phyloP scores from a whole-genome alignment of 2,329 filamentous ascomycete genomes.

The Fusarium subglutinans region DNA sequence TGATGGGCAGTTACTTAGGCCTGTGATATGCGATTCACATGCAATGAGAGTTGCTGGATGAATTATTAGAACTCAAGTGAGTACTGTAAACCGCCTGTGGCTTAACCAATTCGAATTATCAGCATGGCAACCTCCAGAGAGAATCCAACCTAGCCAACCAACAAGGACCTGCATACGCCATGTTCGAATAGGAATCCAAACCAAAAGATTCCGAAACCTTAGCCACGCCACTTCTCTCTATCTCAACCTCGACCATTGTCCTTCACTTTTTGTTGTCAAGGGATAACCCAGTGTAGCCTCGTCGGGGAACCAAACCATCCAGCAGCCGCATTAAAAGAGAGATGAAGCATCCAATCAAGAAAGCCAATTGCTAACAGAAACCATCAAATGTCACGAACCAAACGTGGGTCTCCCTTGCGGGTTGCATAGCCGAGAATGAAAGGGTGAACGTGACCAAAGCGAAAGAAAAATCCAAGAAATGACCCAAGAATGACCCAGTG shows the following conservation, averaged over 20 bases:
- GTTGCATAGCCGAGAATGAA: conserved; percentile 17
- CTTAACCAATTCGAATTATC: neutral
- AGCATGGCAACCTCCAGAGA: neutral
- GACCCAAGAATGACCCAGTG: conserved; percentile 27
- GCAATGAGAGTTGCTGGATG: neutral
- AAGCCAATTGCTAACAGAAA: conserved; percentile 31
- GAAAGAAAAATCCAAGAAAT: conserved; percentile 11
- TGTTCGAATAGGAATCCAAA: neutral
- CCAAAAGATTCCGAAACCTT: conserved; percentile 29
- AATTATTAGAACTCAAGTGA: neutral
- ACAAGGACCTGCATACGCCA: neutral
- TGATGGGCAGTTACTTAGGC: conserved; percentile 12
- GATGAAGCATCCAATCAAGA: conserved; percentile 32
- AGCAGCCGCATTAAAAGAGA: neutral
- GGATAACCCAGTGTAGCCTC: conserved; percentile 3
- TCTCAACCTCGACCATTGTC: neutral
- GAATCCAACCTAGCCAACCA: neutral
- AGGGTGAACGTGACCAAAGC: conserved; percentile 18
- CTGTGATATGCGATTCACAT: conserved; percentile 13
- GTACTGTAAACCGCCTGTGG: neutral
- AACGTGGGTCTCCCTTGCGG: conserved; percentile 15
- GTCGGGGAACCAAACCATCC: neutral
- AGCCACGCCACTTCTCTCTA: conserved; percentile 10
- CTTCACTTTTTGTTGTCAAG: conserved; percentile 4
- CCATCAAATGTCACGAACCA: neutral